phyloP scores from a whole-genome alignment of 257 asterid species.

The Fraxinus anomala region DNA sequence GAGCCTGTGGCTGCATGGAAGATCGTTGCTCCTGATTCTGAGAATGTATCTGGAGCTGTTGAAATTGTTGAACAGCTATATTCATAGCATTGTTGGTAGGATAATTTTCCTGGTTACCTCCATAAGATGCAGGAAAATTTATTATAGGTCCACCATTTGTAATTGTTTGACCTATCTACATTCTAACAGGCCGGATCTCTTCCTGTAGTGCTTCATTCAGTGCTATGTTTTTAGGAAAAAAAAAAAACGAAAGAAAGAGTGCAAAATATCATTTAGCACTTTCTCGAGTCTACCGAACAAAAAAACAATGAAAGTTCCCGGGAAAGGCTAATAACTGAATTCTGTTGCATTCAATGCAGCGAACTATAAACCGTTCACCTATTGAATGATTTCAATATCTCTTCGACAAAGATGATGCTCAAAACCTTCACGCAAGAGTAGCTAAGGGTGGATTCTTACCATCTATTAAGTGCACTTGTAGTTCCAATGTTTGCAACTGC shows the following conservation, averaged over 20 bases:
- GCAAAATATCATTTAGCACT: constrained; percentile 1
- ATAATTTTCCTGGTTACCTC: constrained; percentile 38
- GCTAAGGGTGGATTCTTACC: constrained; percentile 44
- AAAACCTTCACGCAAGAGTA: constrained; percentile 7
- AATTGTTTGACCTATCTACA: constrained; percentile 66
- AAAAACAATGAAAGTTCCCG: background rate
- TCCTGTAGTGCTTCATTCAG: constrained; percentile 80
- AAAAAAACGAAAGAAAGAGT: background rate
- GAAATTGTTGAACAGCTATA: constrained; percentile 48
- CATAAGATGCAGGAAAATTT: constrained; percentile 40
- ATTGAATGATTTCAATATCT: too few relatives aligned
- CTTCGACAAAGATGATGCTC: background rate
- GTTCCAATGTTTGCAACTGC: constrained; percentile 86
- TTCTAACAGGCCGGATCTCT: constrained; percentile 79
- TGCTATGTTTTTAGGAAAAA: constrained; percentile 40
- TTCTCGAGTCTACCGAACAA: too few relatives aligned
- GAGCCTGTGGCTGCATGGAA: constrained; percentile 27
- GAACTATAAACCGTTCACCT: background rate
- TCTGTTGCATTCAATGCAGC: background rate
- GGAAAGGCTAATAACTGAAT: background rate
- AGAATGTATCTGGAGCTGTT: constrained; percentile 9
- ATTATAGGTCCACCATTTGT: constrained; percentile 60
- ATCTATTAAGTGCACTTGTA: constrained; percentile 90
- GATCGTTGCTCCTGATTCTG: constrained; percentile 20
- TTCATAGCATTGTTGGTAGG: constrained; percentile 27